Percentiles rank a stretch among this genome's conserved stretches.
phyloP scores from a whole-genome alignment of 1,284 basidiomycete genomes.

The Sphaerobolus stellatus region DNA sequence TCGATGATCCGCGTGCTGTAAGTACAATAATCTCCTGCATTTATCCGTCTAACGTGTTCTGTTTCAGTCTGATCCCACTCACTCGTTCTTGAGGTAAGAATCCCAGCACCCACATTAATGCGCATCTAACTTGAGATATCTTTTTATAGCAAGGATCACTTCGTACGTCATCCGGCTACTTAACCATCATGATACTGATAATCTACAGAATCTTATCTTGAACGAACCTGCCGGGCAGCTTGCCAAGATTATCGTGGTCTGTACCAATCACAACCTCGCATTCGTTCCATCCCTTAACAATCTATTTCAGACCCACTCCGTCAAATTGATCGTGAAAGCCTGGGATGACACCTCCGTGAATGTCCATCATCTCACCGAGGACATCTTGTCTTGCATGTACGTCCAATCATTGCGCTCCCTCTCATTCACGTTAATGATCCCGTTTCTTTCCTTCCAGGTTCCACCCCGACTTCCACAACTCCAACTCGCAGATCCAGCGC shows the following conservation, averaged over 20 bases:
- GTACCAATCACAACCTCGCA: constrained; percentile 20
- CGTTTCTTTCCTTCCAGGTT: constrained; percentile 47
- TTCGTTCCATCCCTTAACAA: neutral
- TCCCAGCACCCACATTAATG: neutral
- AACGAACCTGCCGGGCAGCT: constrained; percentile 80
- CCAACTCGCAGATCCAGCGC: constrained; percentile 67
- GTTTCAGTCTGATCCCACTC: constrained; percentile 76
- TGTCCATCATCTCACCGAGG: constrained; percentile 60
- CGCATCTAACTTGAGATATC: neutral
- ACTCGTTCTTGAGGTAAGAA: constrained; percentile 62
- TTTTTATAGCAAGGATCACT: constrained; percentile 63
- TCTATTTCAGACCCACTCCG: constrained; percentile 48
- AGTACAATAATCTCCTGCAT: constrained; percentile 26
- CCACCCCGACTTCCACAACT: constrained; percentile 83
- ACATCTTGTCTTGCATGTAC: constrained; percentile 72
- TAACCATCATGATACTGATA: constrained; percentile 4
- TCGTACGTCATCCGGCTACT: constrained; percentile 45
- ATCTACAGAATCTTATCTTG: constrained; percentile 60
- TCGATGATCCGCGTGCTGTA: constrained; percentile 74
- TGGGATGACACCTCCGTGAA: constrained; percentile 77
- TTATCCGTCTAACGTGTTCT: constrained; percentile 3
- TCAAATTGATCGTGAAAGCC: constrained; percentile 69
- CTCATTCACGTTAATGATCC: neutral
- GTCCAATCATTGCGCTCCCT: constrained; percentile 23
- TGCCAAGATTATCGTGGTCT: constrained; percentile 66